Conservation (phyloP, 352 stramenopile genomes). For the Phytophthora europaea region DNA sequence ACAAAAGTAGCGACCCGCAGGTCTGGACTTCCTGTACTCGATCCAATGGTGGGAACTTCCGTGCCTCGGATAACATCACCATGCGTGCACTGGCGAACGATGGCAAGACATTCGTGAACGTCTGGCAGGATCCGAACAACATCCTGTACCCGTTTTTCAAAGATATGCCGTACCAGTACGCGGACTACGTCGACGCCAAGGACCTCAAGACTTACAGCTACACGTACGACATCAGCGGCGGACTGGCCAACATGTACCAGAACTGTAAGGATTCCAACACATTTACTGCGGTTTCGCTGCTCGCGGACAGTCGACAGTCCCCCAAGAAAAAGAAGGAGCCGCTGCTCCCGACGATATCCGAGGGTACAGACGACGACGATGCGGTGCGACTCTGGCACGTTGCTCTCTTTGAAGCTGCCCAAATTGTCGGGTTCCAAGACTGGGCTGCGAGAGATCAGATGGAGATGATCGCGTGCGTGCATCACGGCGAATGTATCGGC, state of each 20-base stretch:
- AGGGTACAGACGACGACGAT: constrained; percentile 30
- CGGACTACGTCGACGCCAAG: constrained; percentile 56
- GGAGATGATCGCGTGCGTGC: constrained; percentile 59
- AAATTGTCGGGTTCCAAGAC: constrained; percentile 47
- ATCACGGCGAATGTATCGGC: constrained; percentile 58
- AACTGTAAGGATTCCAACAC: constrained; percentile 57
- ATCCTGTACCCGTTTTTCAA: constrained; percentile 73
- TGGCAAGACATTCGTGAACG: constrained; percentile 43
- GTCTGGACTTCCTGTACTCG: constrained; percentile 49
- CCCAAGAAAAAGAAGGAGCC: constrained; percentile 3
- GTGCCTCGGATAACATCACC: constrained; percentile 34
- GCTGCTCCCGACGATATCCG: constrained; percentile 21
- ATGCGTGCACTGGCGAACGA: constrained; percentile 32
- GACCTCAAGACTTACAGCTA: constrained; percentile 68
- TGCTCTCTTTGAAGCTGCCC: constrained; percentile 50
- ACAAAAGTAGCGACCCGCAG: constrained; percentile 43
- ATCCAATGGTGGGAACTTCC: constrained; percentile 34
- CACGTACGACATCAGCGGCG: constrained; percentile 57
- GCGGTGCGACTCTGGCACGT: constrained; percentile 47
- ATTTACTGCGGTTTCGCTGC: constrained; percentile 17
- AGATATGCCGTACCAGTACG: constrained; percentile 50
- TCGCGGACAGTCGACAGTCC: constrained; percentile 1
- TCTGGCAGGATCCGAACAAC: constrained; percentile 43
- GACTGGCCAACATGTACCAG: constrained; percentile 57
- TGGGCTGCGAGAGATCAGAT: constrained; percentile 54